phyloP scores from a whole-genome alignment of 164 flowering plant species.

The Vitis cinerea region DNA sequence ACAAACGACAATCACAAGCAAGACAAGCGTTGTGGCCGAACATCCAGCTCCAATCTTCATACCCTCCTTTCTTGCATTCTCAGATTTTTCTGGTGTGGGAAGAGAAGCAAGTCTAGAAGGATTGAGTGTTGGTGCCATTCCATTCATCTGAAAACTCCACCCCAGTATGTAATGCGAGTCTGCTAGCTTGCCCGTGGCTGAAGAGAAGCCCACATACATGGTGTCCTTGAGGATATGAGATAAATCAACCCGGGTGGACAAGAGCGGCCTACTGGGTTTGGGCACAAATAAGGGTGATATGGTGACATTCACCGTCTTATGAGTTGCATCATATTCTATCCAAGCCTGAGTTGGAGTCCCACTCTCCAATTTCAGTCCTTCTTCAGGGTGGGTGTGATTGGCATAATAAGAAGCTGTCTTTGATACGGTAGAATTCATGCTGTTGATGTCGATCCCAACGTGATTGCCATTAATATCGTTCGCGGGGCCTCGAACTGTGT shows the following conservation, averaged over 20 bases:
- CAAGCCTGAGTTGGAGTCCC: slow-evolving; percentile 13
- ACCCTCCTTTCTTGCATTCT: no score
- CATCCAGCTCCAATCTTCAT: no score
- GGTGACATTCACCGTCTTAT: slow-evolving; percentile 16
- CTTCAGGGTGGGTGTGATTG: background rate
- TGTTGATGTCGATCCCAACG: slow-evolving; percentile 10
- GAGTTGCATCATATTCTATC: slow-evolving; percentile 23
- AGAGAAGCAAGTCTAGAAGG: no score
- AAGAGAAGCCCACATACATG: slow-evolving; percentile 35
- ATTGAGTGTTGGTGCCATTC: no score
- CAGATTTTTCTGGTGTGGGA: no score
- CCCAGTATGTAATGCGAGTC: no score
- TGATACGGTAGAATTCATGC: background rate
- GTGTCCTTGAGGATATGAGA: slow-evolving; percentile 12
- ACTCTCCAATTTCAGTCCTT: background rate
- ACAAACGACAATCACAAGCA: no score
- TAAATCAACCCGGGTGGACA: slow-evolving; percentile 18
- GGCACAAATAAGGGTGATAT: slow-evolving; percentile 1
- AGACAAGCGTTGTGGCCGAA: no score
- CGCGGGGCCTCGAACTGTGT: slow-evolving; percentile 6
- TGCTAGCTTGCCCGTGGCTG: slow-evolving; percentile 17
- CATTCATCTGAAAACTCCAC: no score
- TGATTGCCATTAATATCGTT: slow-evolving; percentile 9
- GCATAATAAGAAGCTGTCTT: slow-evolving; percentile 5
- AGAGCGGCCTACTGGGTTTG: slow-evolving; percentile 18